Percentiles rank a stretch among this genome's conserved stretches.
Evolutionary conservation across 2,329 filamentous ascomycete species (phyloP).

Genomic region (Penicillium fuscoglaucum): DNA sequence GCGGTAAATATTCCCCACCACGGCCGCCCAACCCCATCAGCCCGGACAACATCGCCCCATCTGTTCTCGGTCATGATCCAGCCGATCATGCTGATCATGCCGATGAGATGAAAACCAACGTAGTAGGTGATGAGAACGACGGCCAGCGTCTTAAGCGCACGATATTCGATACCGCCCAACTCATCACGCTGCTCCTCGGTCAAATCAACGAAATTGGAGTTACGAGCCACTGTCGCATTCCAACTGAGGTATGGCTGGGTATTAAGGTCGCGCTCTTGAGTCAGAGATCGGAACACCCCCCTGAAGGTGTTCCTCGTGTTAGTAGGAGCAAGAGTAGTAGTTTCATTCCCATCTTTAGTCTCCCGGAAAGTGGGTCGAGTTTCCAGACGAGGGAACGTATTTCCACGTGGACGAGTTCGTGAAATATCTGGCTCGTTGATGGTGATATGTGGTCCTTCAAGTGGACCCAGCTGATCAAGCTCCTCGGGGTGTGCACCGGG

Average conservation of each 20-base stretch:
- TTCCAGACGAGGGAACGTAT: slow-evolving; percentile 42
- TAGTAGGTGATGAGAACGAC: slow-evolving; percentile 78
- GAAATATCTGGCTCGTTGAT: slow-evolving; percentile 49
- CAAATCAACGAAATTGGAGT: slow-evolving; percentile 87
- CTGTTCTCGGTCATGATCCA: slow-evolving; percentile 70
- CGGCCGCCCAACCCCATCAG: slow-evolving; percentile 61
- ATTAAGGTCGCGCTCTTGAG: slow-evolving; percentile 43
- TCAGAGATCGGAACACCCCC: slow-evolving; percentile 38
- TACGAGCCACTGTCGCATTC: slow-evolving; percentile 86
- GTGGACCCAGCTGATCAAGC: slow-evolving; percentile 26
- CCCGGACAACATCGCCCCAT: slow-evolving; percentile 67
- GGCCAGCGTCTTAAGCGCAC: slow-evolving; percentile 82
- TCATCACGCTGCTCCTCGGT: slow-evolving; percentile 92
- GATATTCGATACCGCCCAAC: slow-evolving; percentile 93
- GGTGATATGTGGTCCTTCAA: slow-evolving; percentile 45
- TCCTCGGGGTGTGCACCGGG: slow-evolving; percentile 17
- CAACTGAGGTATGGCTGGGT: slow-evolving; percentile 89
- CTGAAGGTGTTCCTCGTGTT: slow-evolving; percentile 35
- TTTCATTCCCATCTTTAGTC: slow-evolving; percentile 33
- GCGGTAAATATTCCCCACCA: slow-evolving; percentile 95
- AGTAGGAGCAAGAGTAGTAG: slow-evolving; percentile 24
- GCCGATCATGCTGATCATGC: slow-evolving; percentile 69
- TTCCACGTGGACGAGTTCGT: slow-evolving; percentile 36
- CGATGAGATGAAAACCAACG: slow-evolving; percentile 77
- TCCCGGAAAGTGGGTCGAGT: slow-evolving; percentile 37